Conservation (phyloP, 2,329 filamentous ascomycete genomes). For the Beauveria scarabaeidicola region DNA sequence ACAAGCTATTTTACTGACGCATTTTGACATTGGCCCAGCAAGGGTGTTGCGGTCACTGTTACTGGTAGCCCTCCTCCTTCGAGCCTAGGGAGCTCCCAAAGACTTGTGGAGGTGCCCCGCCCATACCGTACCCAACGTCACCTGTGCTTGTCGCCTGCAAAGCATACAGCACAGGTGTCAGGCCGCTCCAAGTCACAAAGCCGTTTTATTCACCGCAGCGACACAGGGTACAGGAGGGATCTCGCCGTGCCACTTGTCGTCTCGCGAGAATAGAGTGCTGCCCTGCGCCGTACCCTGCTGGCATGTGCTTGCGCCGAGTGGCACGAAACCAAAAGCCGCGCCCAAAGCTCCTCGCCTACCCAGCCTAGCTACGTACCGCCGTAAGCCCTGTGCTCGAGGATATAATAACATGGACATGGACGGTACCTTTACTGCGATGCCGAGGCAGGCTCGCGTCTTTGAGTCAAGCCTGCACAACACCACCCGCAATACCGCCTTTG, state of each 20-base stretch:
- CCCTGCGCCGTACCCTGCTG: background rate
- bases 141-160: background rate
- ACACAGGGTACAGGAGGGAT: background rate
- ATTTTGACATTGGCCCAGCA: too few species aligned
- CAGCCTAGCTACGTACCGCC: background rate
- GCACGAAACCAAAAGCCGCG: background rate
- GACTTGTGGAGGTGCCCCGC: background rate
- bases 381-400: background rate
- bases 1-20: background rate
- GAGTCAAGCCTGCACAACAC: conserved; percentile 5
- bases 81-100: background rate
- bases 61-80: background rate
- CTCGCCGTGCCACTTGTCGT: background rate
- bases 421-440: conserved; percentile 1
- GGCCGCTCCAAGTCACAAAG: background rate
- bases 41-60: background rate
- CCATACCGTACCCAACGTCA: conserved; percentile 1
- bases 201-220: background rate
- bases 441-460: conserved; percentile 7
- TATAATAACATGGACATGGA: conserved; percentile 8
- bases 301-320: background rate
- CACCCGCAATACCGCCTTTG: background rate
- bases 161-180: background rate
- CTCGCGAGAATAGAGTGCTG: background rate
- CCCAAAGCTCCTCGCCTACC: background rate